Evolutionary conservation across 2,329 filamentous ascomycete species (phyloP), one percentile per base, ranked within the genome.

Genomic region (Cadophora sp.): DNA sequence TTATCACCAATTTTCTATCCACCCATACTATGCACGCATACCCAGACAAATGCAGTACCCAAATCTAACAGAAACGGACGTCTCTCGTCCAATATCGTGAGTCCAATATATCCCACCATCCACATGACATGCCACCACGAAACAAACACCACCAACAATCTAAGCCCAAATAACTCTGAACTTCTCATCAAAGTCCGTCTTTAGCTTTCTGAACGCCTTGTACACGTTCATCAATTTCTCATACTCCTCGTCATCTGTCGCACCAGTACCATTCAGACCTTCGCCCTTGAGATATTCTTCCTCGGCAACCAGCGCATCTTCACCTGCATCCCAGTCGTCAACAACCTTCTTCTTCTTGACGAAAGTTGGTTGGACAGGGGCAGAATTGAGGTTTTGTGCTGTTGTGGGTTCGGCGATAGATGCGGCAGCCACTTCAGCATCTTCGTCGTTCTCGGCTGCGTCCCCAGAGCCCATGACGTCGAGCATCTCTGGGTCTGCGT

Each of bases 161-260:
- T 75, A 76, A 62, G 75, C 75, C 69, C 71, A 76, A 41, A 76
- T 76, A 36, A 68, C 68, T 33, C 53, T 69, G 48, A 91, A 91
- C 79, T 89, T 91, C 53, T 82, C 81, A 70, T 89, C 84, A 76
- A 91, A 91, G 65, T 87, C 85, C 33, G 80, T 79, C 73, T 84
- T 84, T 69, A 91, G 74, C 72, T 82, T 77, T 68, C 80, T 81
- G 73, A 91, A 90, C 0, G 87, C 86, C 72, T 81, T 82, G 16
- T 89, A 79, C 27, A 91, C 87, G 70, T 84, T 83, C 70, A 82
- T 72, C 74, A 91, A 73, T 43, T 80, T 81, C 55, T 77, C 79
- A 45, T 80, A 83, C 58, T 83, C 82, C 36, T 81, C 71, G 43
- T 75, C 73, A 47, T 77, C 75, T 1, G 66, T 76, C 1, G 65